phyloP scores from a whole-genome alignment of 306 rosid genomes.

The Notholithocarpus densiflorus region DNA sequence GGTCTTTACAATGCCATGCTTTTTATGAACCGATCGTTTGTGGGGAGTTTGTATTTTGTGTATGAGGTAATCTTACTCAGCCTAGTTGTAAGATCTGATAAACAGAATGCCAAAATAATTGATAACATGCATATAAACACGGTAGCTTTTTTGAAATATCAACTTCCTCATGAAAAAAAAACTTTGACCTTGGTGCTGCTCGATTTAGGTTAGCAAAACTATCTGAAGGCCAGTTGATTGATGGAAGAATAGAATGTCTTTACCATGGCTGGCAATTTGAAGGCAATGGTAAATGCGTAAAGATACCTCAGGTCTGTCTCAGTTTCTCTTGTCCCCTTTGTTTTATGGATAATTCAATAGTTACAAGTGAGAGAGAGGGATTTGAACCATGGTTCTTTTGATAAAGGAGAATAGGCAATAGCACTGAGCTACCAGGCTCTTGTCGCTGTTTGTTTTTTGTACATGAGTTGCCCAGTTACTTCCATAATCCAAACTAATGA shows the following conservation, averaged over 20 bases:
- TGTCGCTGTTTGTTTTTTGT: background rate
- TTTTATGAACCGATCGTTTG: too few species aligned
- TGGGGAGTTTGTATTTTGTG: background rate
- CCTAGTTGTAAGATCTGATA: background rate
- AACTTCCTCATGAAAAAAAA: background rate
- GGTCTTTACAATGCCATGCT: too few species aligned
- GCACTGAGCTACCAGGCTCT: too few species aligned
- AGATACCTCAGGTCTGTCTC: slow-evolving; percentile 88
- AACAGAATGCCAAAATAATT: background rate
- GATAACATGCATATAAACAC: background rate
- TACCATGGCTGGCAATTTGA: slow-evolving; percentile 99
- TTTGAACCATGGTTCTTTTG: too few species aligned
- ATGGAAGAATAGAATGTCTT: slow-evolving; percentile 87
- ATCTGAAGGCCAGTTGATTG: slow-evolving; percentile 92
- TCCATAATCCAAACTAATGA: background rate
- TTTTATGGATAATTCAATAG: too few species aligned
- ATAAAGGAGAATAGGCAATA: too few species aligned
- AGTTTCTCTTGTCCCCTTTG: background rate
- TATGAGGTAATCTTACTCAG: background rate
- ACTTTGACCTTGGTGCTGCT: slow-evolving; percentile 15
- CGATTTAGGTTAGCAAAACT: slow-evolving; percentile 80
- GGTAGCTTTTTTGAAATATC: slow-evolving; percentile 3
- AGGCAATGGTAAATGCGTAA: slow-evolving; percentile 91
- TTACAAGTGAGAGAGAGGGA: too few species aligned
- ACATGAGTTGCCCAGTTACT: background rate